Evolutionary conservation across 1,284 basidiomycete species (phyloP), one percentile per base, ranked within the genome.

Genomic region (Trichosporon faecale): DNA sequence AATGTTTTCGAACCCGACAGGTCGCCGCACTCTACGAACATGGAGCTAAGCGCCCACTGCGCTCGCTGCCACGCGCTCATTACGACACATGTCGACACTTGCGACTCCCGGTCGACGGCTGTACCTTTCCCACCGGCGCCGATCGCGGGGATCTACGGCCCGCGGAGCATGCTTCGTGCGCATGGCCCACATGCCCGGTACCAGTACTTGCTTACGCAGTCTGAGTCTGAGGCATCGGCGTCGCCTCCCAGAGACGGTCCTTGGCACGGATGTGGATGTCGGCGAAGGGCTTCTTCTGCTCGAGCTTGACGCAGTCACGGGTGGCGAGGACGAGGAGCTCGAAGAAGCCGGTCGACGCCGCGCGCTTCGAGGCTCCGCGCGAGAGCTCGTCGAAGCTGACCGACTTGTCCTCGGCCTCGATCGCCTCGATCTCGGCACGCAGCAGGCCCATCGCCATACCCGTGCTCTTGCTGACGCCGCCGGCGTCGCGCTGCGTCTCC

Each of bases 341-440:
- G 79, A 98, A 99, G 87, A 99, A 99, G 87, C 99, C 98, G 1
- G 93, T 90, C 0, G 95, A 89, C 0, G 95, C 94, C 3, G 95
- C 96, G 61, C 94, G 89, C 66, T 93, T 90, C 8, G 92, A 91
- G 8, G 94, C 93, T 25, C 70, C 70, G 16, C 29, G 44, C 0
- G 72, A 66, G 14, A 73, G 88, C 76, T 88, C 85, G 66, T 88
- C 87, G 84, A 95, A 95, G 77, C 89, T 90, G 75, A 94, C 82
- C 5, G 85, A 84, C 81, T 89, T 90, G 52, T 88, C 87, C 57
- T 85, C 85, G 23, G 76, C 75, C 55, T 81, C 77, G 27, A 79
- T 77, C 55, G 76, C 78, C 68, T 90, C 88, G 60, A 97, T 82
- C 78, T 95, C 92, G 73, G 87, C 87, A 67, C 93, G 88, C 71